Evolutionary conservation across 1,139 yeast species (phyloP).

Genomic region (Hyphopichia pseudoburtonii): DNA sequence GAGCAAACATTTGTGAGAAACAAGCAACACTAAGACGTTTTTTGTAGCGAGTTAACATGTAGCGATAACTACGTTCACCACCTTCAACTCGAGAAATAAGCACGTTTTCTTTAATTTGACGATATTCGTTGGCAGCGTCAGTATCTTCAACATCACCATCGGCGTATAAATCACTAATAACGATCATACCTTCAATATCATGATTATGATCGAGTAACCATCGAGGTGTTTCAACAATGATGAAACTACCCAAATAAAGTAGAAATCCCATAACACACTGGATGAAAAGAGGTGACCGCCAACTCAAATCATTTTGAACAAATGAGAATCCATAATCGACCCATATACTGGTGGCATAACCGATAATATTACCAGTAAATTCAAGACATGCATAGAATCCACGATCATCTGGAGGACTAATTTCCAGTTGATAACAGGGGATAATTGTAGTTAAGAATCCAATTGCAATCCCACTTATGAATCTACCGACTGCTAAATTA

Average conservation of each 20-base stretch:
- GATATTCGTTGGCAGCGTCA: conserved; percentile 58
- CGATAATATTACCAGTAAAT: conserved; percentile 87
- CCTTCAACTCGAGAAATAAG: conserved; percentile 77
- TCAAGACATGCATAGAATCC: conserved; percentile 91
- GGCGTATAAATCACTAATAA: conserved; percentile 46
- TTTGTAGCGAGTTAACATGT: conserved; percentile 63
- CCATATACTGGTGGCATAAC: conserved; percentile 88
- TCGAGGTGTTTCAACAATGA: conserved; percentile 85
- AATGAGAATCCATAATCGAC: conserved; percentile 79
- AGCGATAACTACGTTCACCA: conserved; percentile 58
- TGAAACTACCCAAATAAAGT: conserved; percentile 67
- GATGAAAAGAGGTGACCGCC: conserved; percentile 78
- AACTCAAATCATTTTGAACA: conserved; percentile 53
- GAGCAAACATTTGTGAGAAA: conserved; percentile 90
- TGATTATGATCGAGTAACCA: conserved; percentile 88
- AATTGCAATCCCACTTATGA: conserved; percentile 83
- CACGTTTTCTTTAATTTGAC: conserved; percentile 45
- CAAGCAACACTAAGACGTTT: conserved; percentile 85
- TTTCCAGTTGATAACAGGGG: conserved; percentile 93
- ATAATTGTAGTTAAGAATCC: conserved; percentile 91
- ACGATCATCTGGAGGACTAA: conserved; percentile 84
- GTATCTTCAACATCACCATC: conserved; percentile 56
- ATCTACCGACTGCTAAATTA: conserved; percentile 67
- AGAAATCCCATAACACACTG: conserved; percentile 76
- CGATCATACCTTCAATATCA: conserved; percentile 76